phyloP scores from a whole-genome alignment of 2,329 filamentous ascomycete genomes.

The Niveomyces coronatus region DNA sequence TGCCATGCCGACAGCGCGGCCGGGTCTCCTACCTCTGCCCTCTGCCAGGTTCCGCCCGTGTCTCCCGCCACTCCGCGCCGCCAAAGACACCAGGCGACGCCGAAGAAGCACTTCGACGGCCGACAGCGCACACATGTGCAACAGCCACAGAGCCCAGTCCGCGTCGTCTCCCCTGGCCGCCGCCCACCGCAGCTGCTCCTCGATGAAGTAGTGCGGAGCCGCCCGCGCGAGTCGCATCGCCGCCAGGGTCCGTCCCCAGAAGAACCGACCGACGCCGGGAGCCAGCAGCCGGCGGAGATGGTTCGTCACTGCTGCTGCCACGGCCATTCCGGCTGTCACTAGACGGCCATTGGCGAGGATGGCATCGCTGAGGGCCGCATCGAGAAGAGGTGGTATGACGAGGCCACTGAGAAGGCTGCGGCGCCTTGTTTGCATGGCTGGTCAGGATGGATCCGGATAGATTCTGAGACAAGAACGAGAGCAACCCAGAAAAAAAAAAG shows the following conservation, averaged over 20 bases:
- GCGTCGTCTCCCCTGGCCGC: slow-evolving; percentile 1
- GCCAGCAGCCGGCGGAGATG: slow-evolving; percentile 26
- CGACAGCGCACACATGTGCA: slow-evolving; percentile 6
- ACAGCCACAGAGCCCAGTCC: slow-evolving; percentile 9
- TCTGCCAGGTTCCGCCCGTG: too few relatives aligned
- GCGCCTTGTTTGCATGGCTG: too few relatives aligned
- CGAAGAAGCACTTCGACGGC: slow-evolving; percentile 2
- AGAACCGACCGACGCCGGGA: slow-evolving; percentile 20
- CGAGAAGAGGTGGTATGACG: too few relatives aligned
- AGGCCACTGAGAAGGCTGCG: too few relatives aligned
- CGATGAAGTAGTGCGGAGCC: slow-evolving; percentile 26
- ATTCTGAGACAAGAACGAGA: too few relatives aligned
- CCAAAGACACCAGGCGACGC: not conserved
- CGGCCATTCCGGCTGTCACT: too few relatives aligned
- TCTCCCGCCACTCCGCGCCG: too few relatives aligned
- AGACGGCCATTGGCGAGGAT: too few relatives aligned
- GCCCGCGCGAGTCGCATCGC: slow-evolving; percentile 25
- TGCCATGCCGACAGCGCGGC: not conserved
- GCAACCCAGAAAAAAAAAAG: too few relatives aligned
- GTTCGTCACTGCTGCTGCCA: slow-evolving; percentile 27
- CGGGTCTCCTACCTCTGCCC: not conserved
- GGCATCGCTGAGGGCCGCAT: too few relatives aligned
- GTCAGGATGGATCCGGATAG: too few relatives aligned
- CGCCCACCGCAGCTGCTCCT: slow-evolving; percentile 14
- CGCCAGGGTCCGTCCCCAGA: slow-evolving; percentile 22